These are phyloP conservation scores for Aristolochia contorta DNA, from an alignment of 164 flowering plant genomes.

Conservation along the genomic window DNA sequence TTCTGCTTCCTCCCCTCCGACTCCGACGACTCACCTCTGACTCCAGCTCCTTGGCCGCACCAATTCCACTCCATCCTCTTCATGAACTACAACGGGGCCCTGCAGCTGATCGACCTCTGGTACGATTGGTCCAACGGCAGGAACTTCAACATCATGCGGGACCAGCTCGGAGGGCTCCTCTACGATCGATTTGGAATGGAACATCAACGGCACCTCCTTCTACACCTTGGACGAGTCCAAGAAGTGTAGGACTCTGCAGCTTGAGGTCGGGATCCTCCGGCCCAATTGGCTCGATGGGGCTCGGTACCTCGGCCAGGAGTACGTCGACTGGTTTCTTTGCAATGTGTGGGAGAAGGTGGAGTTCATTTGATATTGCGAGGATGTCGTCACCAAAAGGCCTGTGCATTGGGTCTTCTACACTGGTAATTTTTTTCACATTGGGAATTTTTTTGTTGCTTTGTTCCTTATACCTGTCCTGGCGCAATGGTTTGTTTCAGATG, in stretches of 20 bases:
- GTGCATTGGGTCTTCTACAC: constrained; percentile 68
- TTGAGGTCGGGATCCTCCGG: constrained; percentile 62
- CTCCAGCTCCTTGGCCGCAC: constrained; percentile 19
- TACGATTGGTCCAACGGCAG: constrained; percentile 87
- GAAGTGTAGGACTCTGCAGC: constrained; percentile 19
- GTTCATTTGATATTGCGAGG: constrained; percentile 73
- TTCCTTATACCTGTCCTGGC: no score
- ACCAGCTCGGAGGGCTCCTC: constrained; percentile 43
- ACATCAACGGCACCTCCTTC: constrained; percentile 71
- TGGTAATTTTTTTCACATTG: constrained; percentile 22
- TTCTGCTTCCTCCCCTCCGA: constrained; percentile 4
- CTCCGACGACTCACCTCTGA: neutral
- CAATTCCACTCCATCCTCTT: constrained; percentile 75
- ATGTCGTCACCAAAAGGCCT: constrained; percentile 57
- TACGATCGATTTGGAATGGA: constrained; percentile 72
- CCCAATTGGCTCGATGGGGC: constrained; percentile 87
- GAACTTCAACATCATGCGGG: constrained; percentile 66
- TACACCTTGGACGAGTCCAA: constrained; percentile 29
- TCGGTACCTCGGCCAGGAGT: constrained; percentile 44
- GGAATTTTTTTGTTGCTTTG: neutral
- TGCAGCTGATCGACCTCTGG: constrained; percentile 57
- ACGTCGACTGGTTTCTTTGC: constrained; percentile 63
- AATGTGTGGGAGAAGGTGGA: constrained; percentile 80
- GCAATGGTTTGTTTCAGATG: no score
- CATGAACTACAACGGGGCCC: constrained; percentile 45